Evolutionary conservation across 257 asterid genomes (phyloP), one percentile per base, ranked within the genome.

Genomic region (Solanum gracilifrons): DNA sequence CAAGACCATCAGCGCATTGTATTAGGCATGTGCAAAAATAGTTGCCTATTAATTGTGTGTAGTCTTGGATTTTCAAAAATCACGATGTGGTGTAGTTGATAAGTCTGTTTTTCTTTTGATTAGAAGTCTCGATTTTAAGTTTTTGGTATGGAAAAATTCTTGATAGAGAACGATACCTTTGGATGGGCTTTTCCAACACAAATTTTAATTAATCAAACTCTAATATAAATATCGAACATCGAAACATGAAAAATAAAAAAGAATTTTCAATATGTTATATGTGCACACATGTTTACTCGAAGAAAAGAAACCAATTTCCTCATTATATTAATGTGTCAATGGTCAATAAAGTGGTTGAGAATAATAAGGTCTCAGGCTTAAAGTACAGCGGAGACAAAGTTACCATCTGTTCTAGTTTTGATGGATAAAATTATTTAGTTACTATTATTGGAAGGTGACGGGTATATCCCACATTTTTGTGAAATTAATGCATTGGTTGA

Each of bases 81-180:
- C 7, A 62, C 4, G 16, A 64, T 64, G 6, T 4, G 72, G 32
- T 64, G 18, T 1, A 5, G 8, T 64, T 11, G 32, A 64, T 64
- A 12, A 64, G 33, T 64, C 1, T 64, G 0, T 4, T 25, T n/a
- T 1, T 64, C 1, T 12, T 10, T 64, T 64, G 6, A 10, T 64
- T n/a, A n/a, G 27, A 25, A 12, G 8, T 5, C 16, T n/a, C 0
- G 1, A 5, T n/a, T n/a, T n/a, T 5, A 5, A 62, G 2, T 64
- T n/a, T 5, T 64, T 5, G 8, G 0, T n/a, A n/a, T 11, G 32
- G 0, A 64, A 64, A 64, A 2, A 1, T n/a, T n/a, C 0, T 64
- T 62, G 16, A 1, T 64, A 64, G 72, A 64, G 16, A n/a, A 25
- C 3, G 2, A 20, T 11, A 64, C 3, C 32, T 11, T 11, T 0